Base-by-base conservation (phyloP, 495 filamentous ascomycete genomes). In the Xylaria acuta region DNA sequence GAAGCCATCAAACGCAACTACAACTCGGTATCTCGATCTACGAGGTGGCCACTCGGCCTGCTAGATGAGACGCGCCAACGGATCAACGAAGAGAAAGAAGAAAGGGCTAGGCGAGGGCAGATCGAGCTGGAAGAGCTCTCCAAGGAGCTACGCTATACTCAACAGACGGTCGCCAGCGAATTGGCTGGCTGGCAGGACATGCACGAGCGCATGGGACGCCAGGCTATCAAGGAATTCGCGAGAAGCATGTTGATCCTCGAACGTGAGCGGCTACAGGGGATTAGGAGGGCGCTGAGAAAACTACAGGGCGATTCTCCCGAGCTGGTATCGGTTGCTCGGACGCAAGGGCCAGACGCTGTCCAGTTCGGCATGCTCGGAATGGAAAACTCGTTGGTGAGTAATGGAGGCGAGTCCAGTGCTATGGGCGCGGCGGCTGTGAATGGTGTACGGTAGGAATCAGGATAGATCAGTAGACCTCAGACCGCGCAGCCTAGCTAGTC, bases 141-240 rank as follows among this genome's bases (percentile, higher is more conserved):
- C 0, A 88, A 88, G 60, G 97, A 99, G 77, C 80, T 99, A 25
- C 83, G 93, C 43, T 98, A 97, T 78, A 97, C 94, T 64, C 95
- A 97, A 81, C 92, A 95, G 79, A 93, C 95, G 12, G 95, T 98
- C 7, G 95, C 97, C 16, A 86, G 89, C 9, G 97, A 99, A 80
- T 78, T 99, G 71, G 95, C 96, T 1, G 95, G 93, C 2, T 98
- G 95, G 92, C 93, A 97, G 75, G 94, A 96, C 18, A 89, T 93
- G 84, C 90, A 94, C 64, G 94, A 91, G 74, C 89, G 88, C 74
- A 87, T 94, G 81, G 94, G 92, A 3, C 84, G 89, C 36, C 89
- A 88, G 73, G 92, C 92, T 4, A 89, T 98, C 47, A 88, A 86
- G 72, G 87, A 92, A 20, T 89, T 97, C 75, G 95, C 92, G 45